These are phyloP conservation scores for Phytophthora nicotianae DNA, from an alignment of 352 stramenopile genomes.

Conservation along the genomic window DNA sequence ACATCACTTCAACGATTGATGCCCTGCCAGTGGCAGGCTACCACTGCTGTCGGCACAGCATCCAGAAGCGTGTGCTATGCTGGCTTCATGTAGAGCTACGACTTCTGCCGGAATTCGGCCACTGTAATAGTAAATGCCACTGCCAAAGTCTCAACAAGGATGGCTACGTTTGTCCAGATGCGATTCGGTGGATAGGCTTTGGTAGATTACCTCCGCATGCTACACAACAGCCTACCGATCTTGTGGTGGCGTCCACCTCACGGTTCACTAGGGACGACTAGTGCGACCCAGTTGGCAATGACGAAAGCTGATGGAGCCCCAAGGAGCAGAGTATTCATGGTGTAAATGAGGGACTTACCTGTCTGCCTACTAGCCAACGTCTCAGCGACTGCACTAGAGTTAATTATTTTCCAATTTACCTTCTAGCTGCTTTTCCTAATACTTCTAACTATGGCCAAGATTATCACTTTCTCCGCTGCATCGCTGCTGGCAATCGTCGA, in stretches of 20 bases:
- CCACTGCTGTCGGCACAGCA: no score
- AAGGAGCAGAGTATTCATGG: neutral
- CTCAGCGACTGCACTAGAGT: neutral
- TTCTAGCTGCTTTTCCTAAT: neutral
- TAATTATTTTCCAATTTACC: conserved; percentile 23
- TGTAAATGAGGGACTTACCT: neutral
- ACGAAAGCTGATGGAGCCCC: conserved; percentile 15
- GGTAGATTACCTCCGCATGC: conserved; percentile 5
- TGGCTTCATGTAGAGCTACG: no score
- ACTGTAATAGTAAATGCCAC: no score
- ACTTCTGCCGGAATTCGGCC: no score
- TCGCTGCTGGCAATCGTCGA: conserved; percentile 1
- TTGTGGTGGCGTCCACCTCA: conserved; percentile 18
- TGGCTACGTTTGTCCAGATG: neutral
- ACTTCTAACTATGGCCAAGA: conserved; percentile 13
- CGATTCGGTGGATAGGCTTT: conserved; percentile 10
- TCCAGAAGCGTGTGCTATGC: no score
- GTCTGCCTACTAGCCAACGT: neutral
- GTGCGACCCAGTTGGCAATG: conserved; percentile 11
- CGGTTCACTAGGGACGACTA: neutral
- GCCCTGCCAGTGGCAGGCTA: no score
- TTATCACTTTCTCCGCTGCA: neutral
- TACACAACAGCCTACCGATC: conserved; percentile 13
- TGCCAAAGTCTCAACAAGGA: neutral
- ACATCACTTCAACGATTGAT: neutral